Percentiles rank a stretch among this genome's conserved stretches.
These are phyloP conservation scores for Colletotrichum endophyticum DNA, from an alignment of 2,329 filamentous ascomycete genomes.

Conservation along the genomic window DNA sequence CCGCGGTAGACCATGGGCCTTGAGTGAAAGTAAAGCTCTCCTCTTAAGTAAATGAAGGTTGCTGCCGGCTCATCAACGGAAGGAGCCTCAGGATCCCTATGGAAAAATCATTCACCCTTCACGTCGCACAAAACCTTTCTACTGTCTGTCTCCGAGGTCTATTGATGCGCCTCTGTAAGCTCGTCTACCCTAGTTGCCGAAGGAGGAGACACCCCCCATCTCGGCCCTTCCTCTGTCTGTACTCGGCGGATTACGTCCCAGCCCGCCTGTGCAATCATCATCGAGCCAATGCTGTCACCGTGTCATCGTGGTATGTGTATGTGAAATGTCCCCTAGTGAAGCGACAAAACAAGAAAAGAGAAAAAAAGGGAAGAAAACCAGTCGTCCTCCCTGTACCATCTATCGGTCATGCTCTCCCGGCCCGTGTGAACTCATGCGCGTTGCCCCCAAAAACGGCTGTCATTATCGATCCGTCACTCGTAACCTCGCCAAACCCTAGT, in stretches of 20 bases:
- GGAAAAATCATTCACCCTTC: background rate
- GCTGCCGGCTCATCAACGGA: too few species aligned
- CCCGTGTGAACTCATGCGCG: background rate
- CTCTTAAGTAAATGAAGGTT: too few species aligned
- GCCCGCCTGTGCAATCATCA: background rate
- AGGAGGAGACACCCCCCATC: background rate
- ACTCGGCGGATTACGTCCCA: background rate
- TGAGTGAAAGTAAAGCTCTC: too few species aligned
- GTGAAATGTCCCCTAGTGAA: background rate
- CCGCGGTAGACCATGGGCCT: too few species aligned
- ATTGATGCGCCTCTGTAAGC: constrained; percentile 2
- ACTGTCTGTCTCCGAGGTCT: background rate
- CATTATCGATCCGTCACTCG: background rate
- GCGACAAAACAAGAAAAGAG: background rate
- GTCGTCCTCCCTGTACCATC: background rate
- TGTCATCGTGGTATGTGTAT: constrained; percentile 5
- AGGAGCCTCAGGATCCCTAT: background rate
- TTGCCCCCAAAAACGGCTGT: background rate
- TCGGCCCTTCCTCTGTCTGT: background rate
- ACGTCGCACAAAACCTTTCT: background rate
- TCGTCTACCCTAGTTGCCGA: background rate
- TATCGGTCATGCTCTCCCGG: background rate
- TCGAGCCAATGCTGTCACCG: background rate
- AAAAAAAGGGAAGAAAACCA: background rate
- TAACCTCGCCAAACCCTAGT: constrained; percentile 29